phyloP scores from a whole-genome alignment of 2,329 filamentous ascomycete species.

The Magnaporthales sp. region DNA sequence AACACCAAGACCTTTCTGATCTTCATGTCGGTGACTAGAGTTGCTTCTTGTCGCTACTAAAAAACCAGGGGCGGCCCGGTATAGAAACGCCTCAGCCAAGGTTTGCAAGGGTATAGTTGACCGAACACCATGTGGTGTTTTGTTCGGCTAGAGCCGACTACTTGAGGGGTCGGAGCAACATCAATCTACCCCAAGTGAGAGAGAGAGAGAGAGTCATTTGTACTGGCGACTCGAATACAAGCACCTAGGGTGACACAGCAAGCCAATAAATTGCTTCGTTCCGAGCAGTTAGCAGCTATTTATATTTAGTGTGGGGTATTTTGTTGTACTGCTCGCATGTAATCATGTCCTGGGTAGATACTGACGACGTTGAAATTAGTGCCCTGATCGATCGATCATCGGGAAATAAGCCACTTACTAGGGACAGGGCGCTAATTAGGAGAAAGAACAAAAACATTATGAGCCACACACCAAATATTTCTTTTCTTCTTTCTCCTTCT shows the following conservation, averaged over 20 bases:
- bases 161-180: neutral
- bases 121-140: neutral
- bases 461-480: neutral
- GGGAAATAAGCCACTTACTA: neutral
- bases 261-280: neutral
- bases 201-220: neutral
- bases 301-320: neutral
- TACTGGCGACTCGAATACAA: neutral
- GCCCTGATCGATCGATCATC: neutral
- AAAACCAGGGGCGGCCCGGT: neutral
- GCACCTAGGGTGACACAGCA: neutral
- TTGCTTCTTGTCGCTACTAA: neutral
- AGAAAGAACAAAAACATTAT: neutral
- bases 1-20: neutral
- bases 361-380: too few relatives aligned
- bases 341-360: too few relatives aligned
- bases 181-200: too few relatives aligned
- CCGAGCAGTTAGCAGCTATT: too few relatives aligned
- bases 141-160: neutral
- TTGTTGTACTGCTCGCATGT: neutral
- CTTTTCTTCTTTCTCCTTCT: neutral
- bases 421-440: neutral
- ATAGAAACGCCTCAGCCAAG: neutral
- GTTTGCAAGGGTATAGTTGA: neutral
- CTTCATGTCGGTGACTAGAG: neutral